Evolutionary conservation across 2,329 filamentous ascomycete species (phyloP).

Genomic region (Colletotrichum coccodes): DNA sequence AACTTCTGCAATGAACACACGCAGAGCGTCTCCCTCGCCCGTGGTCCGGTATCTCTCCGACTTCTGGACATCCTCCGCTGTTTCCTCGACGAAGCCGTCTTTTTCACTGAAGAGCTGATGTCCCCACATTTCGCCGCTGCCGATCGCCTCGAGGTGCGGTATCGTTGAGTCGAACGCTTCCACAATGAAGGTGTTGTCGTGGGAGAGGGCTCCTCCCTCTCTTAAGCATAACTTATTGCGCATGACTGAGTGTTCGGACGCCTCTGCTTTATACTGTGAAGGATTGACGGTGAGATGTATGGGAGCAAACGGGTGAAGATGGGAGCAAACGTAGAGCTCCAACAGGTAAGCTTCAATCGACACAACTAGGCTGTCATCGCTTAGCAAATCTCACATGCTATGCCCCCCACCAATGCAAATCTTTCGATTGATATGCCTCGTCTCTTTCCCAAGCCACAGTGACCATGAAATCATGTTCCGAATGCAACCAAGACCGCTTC

Average conservation of each 20-base stretch:
- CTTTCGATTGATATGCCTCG: background rate
- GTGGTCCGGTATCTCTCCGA: slow-evolving; percentile 39
- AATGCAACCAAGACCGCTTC: background rate
- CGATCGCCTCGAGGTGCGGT: slow-evolving; percentile 39
- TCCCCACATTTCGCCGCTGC: slow-evolving; percentile 43
- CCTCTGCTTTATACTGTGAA: too few species aligned
- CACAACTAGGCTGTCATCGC: too few species aligned
- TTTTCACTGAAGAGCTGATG: slow-evolving; percentile 37
- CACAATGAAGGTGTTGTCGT: slow-evolving; percentile 42
- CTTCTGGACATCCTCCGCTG: slow-evolving; percentile 33
- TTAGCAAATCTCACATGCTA: too few species aligned
- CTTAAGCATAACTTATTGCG: slow-evolving; percentile 37
- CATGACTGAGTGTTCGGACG: rapidly evolving
- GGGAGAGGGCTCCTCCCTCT: slow-evolving; percentile 33
- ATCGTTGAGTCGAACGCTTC: slow-evolving; percentile 43
- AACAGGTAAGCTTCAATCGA: too few species aligned
- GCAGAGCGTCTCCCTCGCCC: slow-evolving; percentile 36
- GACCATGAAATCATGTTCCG: background rate
- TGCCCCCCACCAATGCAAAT: too few species aligned
- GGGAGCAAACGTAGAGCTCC: too few species aligned
- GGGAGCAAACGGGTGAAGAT: too few species aligned
- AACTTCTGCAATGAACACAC: slow-evolving; percentile 42
- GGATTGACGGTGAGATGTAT: too few species aligned
- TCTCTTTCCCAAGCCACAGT: background rate
- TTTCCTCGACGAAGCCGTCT: slow-evolving; percentile 36